These are phyloP conservation scores for Liriodendron chinense DNA, from an alignment of 164 flowering plant species.

Conservation along the genomic window DNA sequence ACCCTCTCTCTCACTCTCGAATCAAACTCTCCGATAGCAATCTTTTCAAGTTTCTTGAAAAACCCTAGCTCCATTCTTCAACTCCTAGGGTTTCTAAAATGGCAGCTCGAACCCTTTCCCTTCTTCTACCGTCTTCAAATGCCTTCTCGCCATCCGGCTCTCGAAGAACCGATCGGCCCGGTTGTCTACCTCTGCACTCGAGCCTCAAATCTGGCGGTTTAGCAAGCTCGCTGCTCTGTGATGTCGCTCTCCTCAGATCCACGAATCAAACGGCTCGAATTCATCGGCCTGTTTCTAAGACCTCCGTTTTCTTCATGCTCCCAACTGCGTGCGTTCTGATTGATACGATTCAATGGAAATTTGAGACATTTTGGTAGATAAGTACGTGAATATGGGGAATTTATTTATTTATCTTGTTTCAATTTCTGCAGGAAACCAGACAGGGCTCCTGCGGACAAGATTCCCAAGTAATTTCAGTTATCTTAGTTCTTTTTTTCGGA, in stretches of 20 bases:
- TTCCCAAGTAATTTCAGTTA: constrained; percentile 42
- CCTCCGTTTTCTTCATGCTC: constrained; percentile 4
- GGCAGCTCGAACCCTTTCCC: constrained; percentile 3
- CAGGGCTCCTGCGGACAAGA: constrained; percentile 32
- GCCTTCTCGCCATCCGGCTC: neutral
- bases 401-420: neutral
- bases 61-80: too few species aligned
- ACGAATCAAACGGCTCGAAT: neutral
- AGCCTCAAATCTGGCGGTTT: neutral
- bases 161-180: neutral
- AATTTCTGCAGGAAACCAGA: constrained; percentile 48
- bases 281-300: neutral
- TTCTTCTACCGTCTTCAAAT: neutral
- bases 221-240: neutral
- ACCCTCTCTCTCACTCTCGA: neutral
- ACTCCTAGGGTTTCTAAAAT: constrained; percentile 3
- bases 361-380: neutral
- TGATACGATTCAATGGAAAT: neutral
- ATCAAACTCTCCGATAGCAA: too few species aligned
- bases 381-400: neutral
- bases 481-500: neutral
- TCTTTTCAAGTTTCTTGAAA: too few species aligned
- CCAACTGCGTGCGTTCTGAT: constrained; percentile 14
- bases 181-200: neutral
- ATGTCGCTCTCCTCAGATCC: neutral